phyloP scores from a whole-genome alignment of 768 basidiomycete species.

The Russula olivacea region DNA sequence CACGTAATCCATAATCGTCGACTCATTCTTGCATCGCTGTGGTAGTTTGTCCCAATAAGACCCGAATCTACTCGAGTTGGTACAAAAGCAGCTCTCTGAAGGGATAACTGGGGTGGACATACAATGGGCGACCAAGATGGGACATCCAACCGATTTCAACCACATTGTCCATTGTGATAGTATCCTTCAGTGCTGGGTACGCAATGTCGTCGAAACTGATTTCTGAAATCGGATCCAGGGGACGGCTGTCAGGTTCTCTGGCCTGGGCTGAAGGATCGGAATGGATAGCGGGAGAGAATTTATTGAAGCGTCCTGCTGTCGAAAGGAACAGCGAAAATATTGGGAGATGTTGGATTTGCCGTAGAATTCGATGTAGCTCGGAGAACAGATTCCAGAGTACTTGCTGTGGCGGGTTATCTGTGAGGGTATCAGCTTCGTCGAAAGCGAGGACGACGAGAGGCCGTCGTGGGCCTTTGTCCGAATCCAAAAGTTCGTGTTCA shows the following conservation, averaged over 20 bases:
- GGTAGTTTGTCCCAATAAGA: not conserved
- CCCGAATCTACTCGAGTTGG: not conserved
- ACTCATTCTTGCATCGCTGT: accelerated
- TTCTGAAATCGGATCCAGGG: not conserved
- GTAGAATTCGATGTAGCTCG: too few species aligned
- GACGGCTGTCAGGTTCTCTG: not conserved
- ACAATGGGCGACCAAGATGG: conserved; percentile 9
- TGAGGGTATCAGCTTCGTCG: too few species aligned
- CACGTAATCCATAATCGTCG: not conserved
- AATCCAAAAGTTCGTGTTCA: too few species aligned
- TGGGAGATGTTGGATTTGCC: too few species aligned
- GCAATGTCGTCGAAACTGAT: not conserved
- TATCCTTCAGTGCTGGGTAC: not conserved
- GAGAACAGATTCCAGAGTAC: too few species aligned
- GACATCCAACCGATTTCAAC: not conserved
- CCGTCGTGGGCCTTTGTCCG: too few species aligned
- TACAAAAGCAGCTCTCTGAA: not conserved
- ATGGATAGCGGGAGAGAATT: not conserved
- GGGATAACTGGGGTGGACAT: not conserved
- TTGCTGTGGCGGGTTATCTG: too few species aligned
- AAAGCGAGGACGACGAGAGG: too few species aligned
- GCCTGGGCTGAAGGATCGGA: not conserved
- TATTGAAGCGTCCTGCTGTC: too few species aligned
- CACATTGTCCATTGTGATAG: not conserved
- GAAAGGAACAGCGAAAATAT: too few species aligned